Base-by-base conservation (phyloP, 768 basidiomycete genomes). In the Amanita rubescens region DNA sequence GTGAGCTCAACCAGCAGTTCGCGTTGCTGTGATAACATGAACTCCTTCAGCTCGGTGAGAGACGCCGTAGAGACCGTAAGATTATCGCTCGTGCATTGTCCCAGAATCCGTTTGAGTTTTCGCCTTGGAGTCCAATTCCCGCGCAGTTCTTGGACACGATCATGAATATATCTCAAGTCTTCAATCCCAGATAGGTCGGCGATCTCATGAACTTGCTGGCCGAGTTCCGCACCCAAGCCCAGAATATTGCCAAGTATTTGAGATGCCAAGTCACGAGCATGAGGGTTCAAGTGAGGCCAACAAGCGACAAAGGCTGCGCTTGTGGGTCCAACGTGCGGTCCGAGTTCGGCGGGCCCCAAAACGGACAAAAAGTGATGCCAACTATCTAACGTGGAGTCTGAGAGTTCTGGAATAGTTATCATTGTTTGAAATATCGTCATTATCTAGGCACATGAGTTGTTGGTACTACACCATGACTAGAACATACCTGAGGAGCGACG, bases 391-490 rank as follows among this genome's bases (percentile, higher is more conserved):
- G 92, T 88, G 6, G 83, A 84, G 54, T 87, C 81, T 0, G 89
- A 80, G 6, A 99, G 75, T 55, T 87, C 86, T 0, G 79, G 77
- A 10, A 90, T 75, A 32, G 73, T 67, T n/a, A 96, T 76, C 71
- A 87, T 89, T 5, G 89, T 92, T 69, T 98, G 95, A 35, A 99
- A 78, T 15, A 88, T 93, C 0, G 95, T 93, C 89, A 98, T 93
- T 59, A 97, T 85, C 95, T 99, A 59, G 11, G 38, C 14, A 22
- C 55, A 8, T 12, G 35, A 30, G 53, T 41, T 49, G 41, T 4
- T 3, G 51, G 15, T 49, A 9, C 3, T 24, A 6, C 10, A 17
- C 19, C n/a, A 59, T 60, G 1, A 59, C 25, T 24, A 19, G 46
- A 20, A 65, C 72, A 52, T 60, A 93, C 95, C 82, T 97, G 95